phyloP scores from a whole-genome alignment of 2,329 filamentous ascomycete genomes.

The Pseudogymnoascus sp. region DNA sequence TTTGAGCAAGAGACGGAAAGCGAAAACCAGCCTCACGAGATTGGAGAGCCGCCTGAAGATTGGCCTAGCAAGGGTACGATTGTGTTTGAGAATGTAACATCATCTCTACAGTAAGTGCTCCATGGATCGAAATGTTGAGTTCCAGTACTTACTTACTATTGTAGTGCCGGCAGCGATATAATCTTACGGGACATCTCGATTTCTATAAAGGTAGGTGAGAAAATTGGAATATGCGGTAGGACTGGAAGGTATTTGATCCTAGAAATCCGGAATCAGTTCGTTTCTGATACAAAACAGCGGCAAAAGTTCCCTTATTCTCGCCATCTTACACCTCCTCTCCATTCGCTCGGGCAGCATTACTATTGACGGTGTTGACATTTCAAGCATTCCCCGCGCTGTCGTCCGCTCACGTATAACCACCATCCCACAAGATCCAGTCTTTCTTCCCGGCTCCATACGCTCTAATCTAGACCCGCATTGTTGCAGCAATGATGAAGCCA shows the following conservation, averaged over 20 bases:
- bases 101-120: constrained; percentile 12
- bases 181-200: background rate
- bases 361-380: constrained; percentile 42
- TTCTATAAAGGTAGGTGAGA: constrained; percentile 29
- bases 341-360: constrained; percentile 34
- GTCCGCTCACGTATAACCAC: constrained; percentile 36
- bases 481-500: constrained; percentile 33
- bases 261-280: background rate
- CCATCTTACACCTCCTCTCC: constrained; percentile 37
- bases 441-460: constrained; percentile 41
- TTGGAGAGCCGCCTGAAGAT: background rate
- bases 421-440: constrained; percentile 42
- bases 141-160: background rate
- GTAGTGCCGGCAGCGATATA: background rate
- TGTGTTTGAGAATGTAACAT: constrained; percentile 25
- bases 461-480: constrained; percentile 42
- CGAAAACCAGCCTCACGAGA: background rate
- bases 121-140: background rate
- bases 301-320: constrained; percentile 37
- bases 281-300: constrained; percentile 27
- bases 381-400: constrained; percentile 35
- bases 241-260: constrained; percentile 22
- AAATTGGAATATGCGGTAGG: constrained; percentile 32
- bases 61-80: constrained; percentile 30
- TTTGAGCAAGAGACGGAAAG: background rate